Conservation (phyloP, 345 rosid genomes). For the Aurinia saxatilis region DNA sequence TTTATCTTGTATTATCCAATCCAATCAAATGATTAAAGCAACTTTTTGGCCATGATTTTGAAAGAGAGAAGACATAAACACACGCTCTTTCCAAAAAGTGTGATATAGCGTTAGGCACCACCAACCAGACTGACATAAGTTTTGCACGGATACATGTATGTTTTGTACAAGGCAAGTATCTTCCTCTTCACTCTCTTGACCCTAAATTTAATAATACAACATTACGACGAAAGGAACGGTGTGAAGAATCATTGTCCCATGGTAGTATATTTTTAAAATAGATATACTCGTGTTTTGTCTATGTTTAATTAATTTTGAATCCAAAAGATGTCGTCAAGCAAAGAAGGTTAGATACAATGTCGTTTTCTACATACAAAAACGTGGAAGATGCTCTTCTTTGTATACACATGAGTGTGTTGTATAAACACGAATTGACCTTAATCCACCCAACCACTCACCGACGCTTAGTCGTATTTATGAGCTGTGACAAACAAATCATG, state of each 20-base stretch:
- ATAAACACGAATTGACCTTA: not conserved
- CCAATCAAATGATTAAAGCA: not conserved
- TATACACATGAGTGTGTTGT: not conserved
- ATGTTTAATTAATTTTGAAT: slow-evolving; percentile 1
- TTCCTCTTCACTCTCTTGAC: slow-evolving; percentile 4
- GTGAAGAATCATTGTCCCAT: slow-evolving; percentile 22
- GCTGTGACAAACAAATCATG: slow-evolving; percentile 3
- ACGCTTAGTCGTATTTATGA: not conserved
- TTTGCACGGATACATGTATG: slow-evolving; percentile 16
- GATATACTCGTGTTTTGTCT: not conserved
- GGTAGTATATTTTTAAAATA: not conserved
- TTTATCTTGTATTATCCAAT: not conserved
- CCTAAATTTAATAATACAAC: not conserved
- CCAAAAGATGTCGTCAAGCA: slow-evolving; percentile 25
- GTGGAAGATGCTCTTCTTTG: slow-evolving; percentile 24
- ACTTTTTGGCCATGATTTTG: slow-evolving; percentile 2
- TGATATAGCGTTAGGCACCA: slow-evolving; percentile 12
- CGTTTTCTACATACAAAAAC: slow-evolving; percentile 14
- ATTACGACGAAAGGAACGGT: slow-evolving; percentile 12
- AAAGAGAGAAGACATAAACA: not conserved
- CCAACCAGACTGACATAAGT: slow-evolving; percentile 30
- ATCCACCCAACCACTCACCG: slow-evolving; percentile 19
- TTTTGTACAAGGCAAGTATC: not conserved
- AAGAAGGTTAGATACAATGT: slow-evolving; percentile 23
- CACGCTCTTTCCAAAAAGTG: slow-evolving; percentile 4